Evolutionary conservation across 306 rosid species (phyloP), one percentile per base, ranked within the genome.

Genomic region (Amphicarpaea edgeworthii): DNA sequence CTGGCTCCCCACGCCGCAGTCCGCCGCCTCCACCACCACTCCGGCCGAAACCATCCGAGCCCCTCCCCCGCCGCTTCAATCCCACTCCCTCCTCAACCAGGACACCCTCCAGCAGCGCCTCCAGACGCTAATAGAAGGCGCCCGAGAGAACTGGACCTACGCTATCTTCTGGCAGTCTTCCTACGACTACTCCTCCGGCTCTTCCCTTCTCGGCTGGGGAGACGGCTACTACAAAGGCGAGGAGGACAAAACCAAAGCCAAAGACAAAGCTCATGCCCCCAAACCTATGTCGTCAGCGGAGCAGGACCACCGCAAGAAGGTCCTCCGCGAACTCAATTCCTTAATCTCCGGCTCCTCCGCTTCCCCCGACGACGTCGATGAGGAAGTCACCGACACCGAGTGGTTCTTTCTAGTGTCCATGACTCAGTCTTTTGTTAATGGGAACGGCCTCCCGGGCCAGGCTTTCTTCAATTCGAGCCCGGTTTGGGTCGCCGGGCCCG

Each of bases 151-250:
- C 75, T 95, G 97, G 97, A 92, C 96, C 23, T 95, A 95, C 67
- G 97, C 98, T 0, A 95, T 95, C 50, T 95, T 95, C 87, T 94
- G 99, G 99, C 99, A 92, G 75, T 83, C 90, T 0, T 89, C 97
- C 0, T 89, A 87, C 14, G 96, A 95, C 41, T 82, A 82, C 10
- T 71, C 54, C 20, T 41, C 93, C 12, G 83, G 87, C 8, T 0
- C 70, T 6, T 55, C 93, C 0, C 83, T 92, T 1, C 86, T 95
- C 20, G 97, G 93, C 1, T 95, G 99, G 98, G 99, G 98, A 0
- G 98, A 95, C 19, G 98, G 98, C 0, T 95, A 92, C 65, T 95
- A 95, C 66, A 95, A 89, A 54, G 99, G 97, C 11, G 97, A 95
- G 12, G 94, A 90, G 34, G 92, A 86, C 32, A 90, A 90, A 68